Evolutionary conservation across 2,329 filamentous ascomycete genomes (phyloP).

Genomic region (Trichoderma aggressivum): DNA sequence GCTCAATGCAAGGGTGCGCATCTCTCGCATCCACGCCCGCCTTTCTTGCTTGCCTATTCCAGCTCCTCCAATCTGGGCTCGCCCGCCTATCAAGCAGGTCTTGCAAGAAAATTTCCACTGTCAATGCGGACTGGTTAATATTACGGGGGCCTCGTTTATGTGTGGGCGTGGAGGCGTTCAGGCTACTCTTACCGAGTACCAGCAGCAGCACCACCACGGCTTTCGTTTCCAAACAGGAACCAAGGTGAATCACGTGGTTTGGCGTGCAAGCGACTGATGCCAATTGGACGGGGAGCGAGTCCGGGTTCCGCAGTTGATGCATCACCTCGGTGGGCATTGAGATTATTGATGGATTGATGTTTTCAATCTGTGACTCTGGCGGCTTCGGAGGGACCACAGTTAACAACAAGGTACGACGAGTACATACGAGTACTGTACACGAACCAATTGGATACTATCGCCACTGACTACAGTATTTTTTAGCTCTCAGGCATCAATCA

Average conservation of each 20-base stretch:
- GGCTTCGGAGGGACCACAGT: background rate
- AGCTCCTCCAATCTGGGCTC: background rate
- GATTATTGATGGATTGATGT: background rate
- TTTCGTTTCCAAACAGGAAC: background rate
- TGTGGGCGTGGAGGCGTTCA: background rate
- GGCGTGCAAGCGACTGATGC: background rate
- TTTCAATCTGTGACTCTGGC: constrained; percentile 8
- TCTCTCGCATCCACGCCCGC: background rate
- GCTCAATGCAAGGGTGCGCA: background rate
- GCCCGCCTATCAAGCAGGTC: background rate
- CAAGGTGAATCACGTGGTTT: background rate
- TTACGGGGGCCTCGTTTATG: constrained; percentile 6
- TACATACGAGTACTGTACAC: too few relatives aligned
- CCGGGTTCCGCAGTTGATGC: background rate
- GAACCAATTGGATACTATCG: too few relatives aligned
- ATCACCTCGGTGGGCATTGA: background rate
- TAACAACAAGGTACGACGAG: background rate
- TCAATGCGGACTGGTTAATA: background rate
- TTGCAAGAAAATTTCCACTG: background rate
- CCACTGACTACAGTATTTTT: background rate
- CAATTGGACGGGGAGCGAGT: background rate
- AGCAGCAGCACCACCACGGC: background rate
- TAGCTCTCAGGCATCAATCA: background rate
- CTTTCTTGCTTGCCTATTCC: background rate
- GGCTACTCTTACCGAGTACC: too few relatives aligned